Conservation (phyloP, 768 basidiomycete species). For the Mycena metata region DNA sequence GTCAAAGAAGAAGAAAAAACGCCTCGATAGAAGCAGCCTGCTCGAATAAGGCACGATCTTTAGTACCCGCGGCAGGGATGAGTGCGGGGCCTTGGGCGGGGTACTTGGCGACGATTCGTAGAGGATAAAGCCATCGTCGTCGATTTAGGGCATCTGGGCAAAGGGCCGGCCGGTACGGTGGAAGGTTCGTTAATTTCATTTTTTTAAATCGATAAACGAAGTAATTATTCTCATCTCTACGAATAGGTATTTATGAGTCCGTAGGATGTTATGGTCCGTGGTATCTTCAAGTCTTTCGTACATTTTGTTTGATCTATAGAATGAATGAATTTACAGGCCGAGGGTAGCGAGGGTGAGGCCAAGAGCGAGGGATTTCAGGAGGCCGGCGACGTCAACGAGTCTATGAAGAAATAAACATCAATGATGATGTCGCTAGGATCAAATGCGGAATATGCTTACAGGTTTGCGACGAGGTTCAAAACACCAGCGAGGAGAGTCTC, state of each 20-base stretch:
- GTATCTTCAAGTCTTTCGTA: background rate
- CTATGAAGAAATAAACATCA: conserved; percentile 14
- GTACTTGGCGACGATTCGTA: conserved; percentile 51
- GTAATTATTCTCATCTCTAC: too few species aligned
- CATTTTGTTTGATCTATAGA: conserved; percentile 1
- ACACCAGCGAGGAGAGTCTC: conserved; percentile 47
- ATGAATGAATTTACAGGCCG: conserved; percentile 37
- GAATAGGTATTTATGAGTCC: background rate
- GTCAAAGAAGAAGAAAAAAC: conserved; percentile 19
- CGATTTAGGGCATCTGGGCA: too few species aligned
- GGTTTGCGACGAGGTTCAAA: conserved; percentile 44
- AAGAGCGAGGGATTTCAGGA: conserved; percentile 31
- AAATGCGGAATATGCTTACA: background rate
- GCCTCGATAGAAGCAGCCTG: conserved; percentile 56
- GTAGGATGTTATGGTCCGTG: background rate
- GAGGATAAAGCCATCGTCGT: too few species aligned
- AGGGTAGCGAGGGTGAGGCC: conserved; percentile 38
- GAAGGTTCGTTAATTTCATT: too few species aligned
- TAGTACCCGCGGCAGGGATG: conserved; percentile 49
- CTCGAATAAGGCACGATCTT: conserved; percentile 51
- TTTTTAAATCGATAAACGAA: too few species aligned
- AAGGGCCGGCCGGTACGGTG: too few species aligned
- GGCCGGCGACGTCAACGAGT: conserved; percentile 35
- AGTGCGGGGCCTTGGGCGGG: conserved; percentile 54
- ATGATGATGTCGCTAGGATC: too few species aligned